phyloP scores from a whole-genome alignment of 208 protist genomes.

The Trypanosoma boissoni region DNA sequence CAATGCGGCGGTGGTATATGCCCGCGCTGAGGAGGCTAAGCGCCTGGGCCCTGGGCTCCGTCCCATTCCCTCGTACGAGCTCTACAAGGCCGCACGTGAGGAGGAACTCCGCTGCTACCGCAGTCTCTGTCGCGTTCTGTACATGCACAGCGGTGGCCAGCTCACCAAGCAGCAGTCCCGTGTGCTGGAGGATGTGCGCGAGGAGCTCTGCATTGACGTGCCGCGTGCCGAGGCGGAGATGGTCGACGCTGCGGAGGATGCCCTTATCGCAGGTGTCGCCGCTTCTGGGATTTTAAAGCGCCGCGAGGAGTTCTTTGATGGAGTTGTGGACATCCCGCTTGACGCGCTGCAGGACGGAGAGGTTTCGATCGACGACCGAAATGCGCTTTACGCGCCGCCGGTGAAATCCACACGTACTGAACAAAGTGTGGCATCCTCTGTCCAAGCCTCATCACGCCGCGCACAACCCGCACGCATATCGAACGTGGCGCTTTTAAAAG shows the following conservation, averaged over 20 bases:
- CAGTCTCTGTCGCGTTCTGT: constrained; percentile 67
- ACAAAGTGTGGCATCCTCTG: not conserved
- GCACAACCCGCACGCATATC: constrained; percentile 9
- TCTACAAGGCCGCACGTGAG: constrained; percentile 80
- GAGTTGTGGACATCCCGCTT: constrained; percentile 72
- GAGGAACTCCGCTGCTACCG: constrained; percentile 79
- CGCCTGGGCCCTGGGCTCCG: constrained; percentile 24
- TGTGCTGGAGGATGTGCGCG: constrained; percentile 73
- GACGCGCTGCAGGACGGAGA: constrained; percentile 13
- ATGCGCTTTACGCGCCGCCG: constrained; percentile 21
- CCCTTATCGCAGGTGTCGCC: constrained; percentile 45
- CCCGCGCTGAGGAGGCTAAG: constrained; percentile 43
- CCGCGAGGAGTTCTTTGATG: constrained; percentile 78
- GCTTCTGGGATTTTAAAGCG: constrained; percentile 47
- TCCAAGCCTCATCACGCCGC: constrained; percentile 2
- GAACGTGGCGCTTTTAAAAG: constrained; percentile 20
- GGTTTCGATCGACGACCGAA: constrained; percentile 42
- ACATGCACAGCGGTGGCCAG: constrained; percentile 56
- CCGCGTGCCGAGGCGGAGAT: constrained; percentile 51
- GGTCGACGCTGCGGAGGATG: constrained; percentile 43
- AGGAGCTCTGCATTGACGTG: constrained; percentile 47
- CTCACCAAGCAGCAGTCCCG: constrained; percentile 49
- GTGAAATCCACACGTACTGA: constrained; percentile 36
- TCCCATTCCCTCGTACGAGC: constrained; percentile 55
- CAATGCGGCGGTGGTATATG: constrained; percentile 45